Percentiles rank a stretch among this genome's conserved stretches.
Conservation (phyloP, 2,329 filamentous ascomycete species). For the Verticillium albo-atrum region DNA sequence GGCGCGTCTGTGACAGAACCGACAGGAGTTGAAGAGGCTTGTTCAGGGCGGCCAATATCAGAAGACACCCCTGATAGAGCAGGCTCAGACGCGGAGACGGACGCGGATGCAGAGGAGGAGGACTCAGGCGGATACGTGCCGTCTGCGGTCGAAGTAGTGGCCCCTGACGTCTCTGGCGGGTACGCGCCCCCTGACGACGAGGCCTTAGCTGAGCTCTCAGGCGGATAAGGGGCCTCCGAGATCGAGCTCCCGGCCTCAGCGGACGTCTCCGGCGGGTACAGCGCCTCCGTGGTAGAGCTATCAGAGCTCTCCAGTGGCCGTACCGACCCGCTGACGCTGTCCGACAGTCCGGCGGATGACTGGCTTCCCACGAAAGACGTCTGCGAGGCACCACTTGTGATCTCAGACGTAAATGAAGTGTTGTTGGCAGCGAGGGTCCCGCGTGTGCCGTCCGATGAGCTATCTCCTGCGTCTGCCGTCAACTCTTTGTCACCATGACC, state of each 20-base stretch:
- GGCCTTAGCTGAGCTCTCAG: background rate
- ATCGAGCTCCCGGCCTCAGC: background rate
- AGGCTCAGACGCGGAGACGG: no score
- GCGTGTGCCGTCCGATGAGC: background rate
- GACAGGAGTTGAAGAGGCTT: background rate
- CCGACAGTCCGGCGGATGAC: background rate
- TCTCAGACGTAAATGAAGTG: background rate
- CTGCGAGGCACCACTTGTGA: background rate
- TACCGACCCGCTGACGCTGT: background rate
- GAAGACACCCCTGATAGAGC: no score
- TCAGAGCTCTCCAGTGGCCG: background rate
- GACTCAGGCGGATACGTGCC: background rate
- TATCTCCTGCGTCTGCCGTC: background rate
- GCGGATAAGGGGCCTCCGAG: background rate
- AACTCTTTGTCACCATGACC: background rate
- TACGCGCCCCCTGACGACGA: background rate
- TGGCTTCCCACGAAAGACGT: background rate
- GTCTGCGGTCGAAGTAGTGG: background rate
- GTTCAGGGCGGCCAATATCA: background rate
- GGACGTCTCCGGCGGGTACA: background rate
- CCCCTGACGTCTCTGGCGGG: background rate
- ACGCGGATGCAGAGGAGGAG: background rate
- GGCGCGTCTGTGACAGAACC: background rate
- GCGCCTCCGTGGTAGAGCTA: background rate
- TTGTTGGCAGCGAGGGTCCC: background rate